Evolutionary conservation across 164 flowering plant genomes (phyloP).

Genomic region (Euptelea pleiosperma): DNA sequence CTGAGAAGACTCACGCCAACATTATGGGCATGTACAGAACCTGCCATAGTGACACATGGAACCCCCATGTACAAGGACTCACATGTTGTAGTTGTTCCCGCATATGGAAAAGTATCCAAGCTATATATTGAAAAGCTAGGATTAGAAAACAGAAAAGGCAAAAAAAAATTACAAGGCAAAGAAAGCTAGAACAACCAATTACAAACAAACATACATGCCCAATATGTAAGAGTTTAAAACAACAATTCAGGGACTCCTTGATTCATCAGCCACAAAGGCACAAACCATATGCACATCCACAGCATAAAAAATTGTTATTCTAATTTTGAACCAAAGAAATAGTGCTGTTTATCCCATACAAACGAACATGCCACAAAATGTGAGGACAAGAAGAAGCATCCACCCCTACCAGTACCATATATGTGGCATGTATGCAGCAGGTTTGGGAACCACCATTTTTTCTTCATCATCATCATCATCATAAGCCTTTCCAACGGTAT

Average conservation of each 20-base stretch:
- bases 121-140: slow-evolving; percentile 34
- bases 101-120: slow-evolving; percentile 98
- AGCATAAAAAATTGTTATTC: too few species aligned
- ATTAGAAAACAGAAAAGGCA: background rate
- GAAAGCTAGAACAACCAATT: background rate
- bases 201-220: background rate
- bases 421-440: too few species aligned
- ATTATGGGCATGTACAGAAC: slow-evolving; percentile 94
- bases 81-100: slow-evolving; percentile 98
- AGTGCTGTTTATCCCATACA: too few species aligned
- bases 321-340: too few species aligned
- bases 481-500: too few species aligned
- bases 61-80: slow-evolving; percentile 98
- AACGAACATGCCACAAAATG: too few species aligned
- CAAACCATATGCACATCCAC: background rate
- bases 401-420: too few species aligned
- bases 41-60: slow-evolving; percentile 96
- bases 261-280: background rate
- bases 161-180: background rate
- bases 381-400: too few species aligned
- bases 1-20: slow-evolving; percentile 93
- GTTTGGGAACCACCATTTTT: too few species aligned
- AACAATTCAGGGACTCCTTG: background rate
- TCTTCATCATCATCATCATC: too few species aligned
- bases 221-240: background rate